Base-by-base conservation (phyloP, 768 basidiomycete genomes). In the Daedaleopsis nitida region DNA sequence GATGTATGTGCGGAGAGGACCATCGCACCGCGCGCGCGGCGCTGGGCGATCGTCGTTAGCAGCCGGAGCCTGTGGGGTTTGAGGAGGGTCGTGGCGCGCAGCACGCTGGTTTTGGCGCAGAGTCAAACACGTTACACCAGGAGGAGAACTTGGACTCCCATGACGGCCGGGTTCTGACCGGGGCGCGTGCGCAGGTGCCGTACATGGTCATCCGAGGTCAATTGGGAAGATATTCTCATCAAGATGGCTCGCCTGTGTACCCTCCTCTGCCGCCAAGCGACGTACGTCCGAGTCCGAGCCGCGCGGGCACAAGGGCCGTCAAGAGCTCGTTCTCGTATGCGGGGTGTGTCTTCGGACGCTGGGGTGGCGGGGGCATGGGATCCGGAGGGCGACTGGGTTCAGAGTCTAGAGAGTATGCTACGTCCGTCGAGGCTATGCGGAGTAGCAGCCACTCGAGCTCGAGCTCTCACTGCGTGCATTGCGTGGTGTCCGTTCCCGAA, bases 101-200 rank as follows among this genome's bases (percentile, higher is more conserved):
- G n/a, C 11, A 17, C 39, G n/a, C n/a, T n/a, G 13, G 39, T 10
- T 17, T 12, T 42, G 17, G 39, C 39, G 39, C 39, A 17, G 39
- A 38, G 17, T 10, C 3, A 12, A 42, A 42, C 13, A 42, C 39
- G n/a, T n/a, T n/a, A n/a, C n/a, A n/a, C n/a, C n/a, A 3, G 39
- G 11, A 6, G 10, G 42, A 55, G 13, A 19, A 23, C 16, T 44
- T 14, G 19, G 24, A 43, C 44, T 58, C 57, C 32, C 57, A 58
- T 24, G 57, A 35, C 27, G 50, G 51, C 57, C 57, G 57, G 23
- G 38, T 58, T 43, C 24, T 52, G 39, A 8, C 53, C 59, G 59
- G 37, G 27, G 52, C 52, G 52, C 59, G 35, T 16, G 8, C 21
- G 38, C 7, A 44, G 19, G 55, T 34, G n/a, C 16, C 38, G 42